phyloP scores from a whole-genome alignment of 768 basidiomycete species.

The Termitomyces sp. region DNA sequence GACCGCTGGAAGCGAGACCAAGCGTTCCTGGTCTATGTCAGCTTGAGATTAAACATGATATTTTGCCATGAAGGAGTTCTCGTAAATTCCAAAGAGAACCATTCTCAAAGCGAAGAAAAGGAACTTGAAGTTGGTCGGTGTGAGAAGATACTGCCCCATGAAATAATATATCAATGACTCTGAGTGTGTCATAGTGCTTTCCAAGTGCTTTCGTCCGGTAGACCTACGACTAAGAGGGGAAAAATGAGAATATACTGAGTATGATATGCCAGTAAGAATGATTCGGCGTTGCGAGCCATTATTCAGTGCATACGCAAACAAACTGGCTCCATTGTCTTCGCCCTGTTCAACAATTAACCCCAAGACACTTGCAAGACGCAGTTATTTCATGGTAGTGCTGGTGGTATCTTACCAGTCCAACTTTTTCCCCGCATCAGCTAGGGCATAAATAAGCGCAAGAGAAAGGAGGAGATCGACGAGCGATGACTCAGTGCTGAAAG shows the following conservation, averaged over 20 bases:
- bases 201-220: not conserved
- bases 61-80: too few species aligned
- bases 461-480: not conserved
- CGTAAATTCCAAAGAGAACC: too few species aligned
- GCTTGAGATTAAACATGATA: too few species aligned
- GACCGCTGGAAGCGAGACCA: too few species aligned
- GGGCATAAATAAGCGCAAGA: not conserved
- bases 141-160: not conserved
- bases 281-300: not conserved
- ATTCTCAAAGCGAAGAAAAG: too few species aligned
- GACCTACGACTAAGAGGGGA: not conserved
- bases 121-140: not conserved
- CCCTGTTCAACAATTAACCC: not conserved
- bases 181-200: too few species aligned
- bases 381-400: too few species aligned
- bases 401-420: not conserved
- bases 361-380: not conserved
- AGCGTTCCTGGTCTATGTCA: too few species aligned
- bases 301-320: not conserved
- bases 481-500: not conserved
- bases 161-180: not conserved
- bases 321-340: not conserved
- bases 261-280: not conserved
- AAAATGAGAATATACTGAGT: not conserved
- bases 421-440: not conserved